Base-by-base conservation (phyloP, 345 rosid species). In the Heritiera littoralis region DNA sequence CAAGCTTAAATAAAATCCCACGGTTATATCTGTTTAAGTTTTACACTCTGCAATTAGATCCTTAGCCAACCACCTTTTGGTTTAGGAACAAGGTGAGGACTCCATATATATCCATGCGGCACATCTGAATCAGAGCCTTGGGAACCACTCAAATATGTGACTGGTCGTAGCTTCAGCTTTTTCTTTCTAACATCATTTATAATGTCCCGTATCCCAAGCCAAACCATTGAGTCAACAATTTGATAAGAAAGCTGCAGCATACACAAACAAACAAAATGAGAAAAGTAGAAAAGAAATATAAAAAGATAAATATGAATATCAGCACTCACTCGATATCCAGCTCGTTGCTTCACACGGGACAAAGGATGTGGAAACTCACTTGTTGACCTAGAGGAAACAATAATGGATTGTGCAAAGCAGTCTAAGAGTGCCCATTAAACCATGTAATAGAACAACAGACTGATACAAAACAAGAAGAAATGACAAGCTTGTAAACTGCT, bases 121-220 rank as follows among this genome's bases (percentile, higher is more conserved):
- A 92, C 87, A 59, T 94, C 89, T 46, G 93, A 89, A 54, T 94
- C 98, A 80, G 90, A 90, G 68, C 93, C 95, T 75, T 97, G 97
- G 60, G 99, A 90, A 81, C 99, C 98, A 88, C 99, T 97, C 84
- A 97, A 92, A 86, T 97, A 97, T 18, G 98, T 97, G 51, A 97
- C 98, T 75, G 99, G 99, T 9, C 98, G 92, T 71, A 94, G 90
- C 87, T 86, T 93, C 89, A 97, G 78, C 84, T 85, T 97, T 82
- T 94, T 96, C 81, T 96, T 96, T 82, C 98, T 87, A 68, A 96
- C 80, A 81, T 96, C 99, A 85, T 96, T 96, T 75, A 96, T 86
- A 94, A 96, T 91, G 85, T 96, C 99, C 68, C 98, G 92, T 74
- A 96, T 94, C 60, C 99, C 99, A 84, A 96, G 98, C 99, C 99